A percentile compares a stretch with the other conserved stretches of the same genome.
phyloP scores from a whole-genome alignment of 257 asterid species.

The Lithospermum erythrorhizon region DNA sequence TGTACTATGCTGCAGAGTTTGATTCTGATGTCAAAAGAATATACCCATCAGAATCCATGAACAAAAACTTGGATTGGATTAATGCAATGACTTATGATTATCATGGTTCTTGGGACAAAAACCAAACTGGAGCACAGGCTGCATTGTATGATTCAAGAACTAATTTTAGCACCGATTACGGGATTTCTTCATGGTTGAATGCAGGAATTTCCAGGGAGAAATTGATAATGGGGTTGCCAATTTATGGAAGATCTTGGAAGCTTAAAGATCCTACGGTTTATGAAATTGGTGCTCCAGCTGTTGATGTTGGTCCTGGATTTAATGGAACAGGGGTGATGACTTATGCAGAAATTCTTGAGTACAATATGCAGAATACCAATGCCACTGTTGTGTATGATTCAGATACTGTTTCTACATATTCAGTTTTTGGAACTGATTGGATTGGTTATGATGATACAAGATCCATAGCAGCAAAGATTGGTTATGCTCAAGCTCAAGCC shows the following conservation, averaged over 20 bases:
- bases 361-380: constrained; percentile 26
- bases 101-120: constrained; percentile 50
- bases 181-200: constrained; percentile 54
- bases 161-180: constrained; percentile 56
- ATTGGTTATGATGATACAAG: constrained; percentile 59
- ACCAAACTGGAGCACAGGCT: constrained; percentile 65
- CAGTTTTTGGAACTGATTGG: constrained; percentile 58
- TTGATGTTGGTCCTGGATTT: constrained; percentile 53
- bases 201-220: constrained; percentile 45
- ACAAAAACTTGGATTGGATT: constrained; percentile 57
- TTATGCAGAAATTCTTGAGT: constrained; percentile 44
- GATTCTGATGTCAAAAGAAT: constrained; percentile 28
- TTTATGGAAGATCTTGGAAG: constrained; percentile 72
- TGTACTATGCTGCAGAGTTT: constrained; percentile 48
- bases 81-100: constrained; percentile 72
- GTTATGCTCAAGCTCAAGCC: constrained; percentile 35
- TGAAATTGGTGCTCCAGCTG: constrained; percentile 62
- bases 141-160: constrained; percentile 49
- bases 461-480: constrained; percentile 29
- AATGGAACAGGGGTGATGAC: constrained; percentile 31
- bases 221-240: constrained; percentile 66
- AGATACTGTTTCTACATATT: constrained; percentile 46
- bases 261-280: constrained; percentile 30
- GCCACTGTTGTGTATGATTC: constrained; percentile 44
- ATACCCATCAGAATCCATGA: constrained; percentile 44